A percentile compares a stretch with the other conserved stretches of the same genome.
Evolutionary conservation across 2,329 filamentous ascomycete genomes (phyloP).

Genomic region (Aspergillus luchuensis): DNA sequence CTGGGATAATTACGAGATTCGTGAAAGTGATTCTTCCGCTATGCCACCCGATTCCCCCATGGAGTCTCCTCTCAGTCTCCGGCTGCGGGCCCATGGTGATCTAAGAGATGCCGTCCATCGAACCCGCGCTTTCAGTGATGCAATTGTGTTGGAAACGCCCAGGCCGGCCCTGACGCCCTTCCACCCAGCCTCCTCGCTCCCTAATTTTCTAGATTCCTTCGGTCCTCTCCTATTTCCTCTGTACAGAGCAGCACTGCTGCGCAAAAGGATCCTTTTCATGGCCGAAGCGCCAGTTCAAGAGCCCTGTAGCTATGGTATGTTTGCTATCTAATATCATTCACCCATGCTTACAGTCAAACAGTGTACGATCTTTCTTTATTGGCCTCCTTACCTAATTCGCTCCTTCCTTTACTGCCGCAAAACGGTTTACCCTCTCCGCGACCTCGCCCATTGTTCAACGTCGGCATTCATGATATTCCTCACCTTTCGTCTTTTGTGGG

Average conservation of each 20-base stretch:
- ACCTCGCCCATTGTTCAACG: constrained; percentile 81
- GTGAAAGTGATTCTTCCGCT: constrained; percentile 40
- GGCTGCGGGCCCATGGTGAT: constrained; percentile 56
- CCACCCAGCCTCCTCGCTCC: constrained; percentile 85
- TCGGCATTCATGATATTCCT: constrained; percentile 91
- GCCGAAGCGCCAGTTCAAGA: constrained; percentile 82
- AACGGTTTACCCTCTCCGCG: constrained; percentile 63
- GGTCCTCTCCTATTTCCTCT: constrained; percentile 91
- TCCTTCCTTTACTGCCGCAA: constrained; percentile 68
- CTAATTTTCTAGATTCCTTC: constrained; percentile 75
- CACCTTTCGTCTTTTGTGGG: constrained; percentile 69
- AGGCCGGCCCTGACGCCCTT: constrained; percentile 68
- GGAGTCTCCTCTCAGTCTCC: constrained; percentile 54
- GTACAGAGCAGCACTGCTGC: constrained; percentile 79
- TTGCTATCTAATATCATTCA: constrained; percentile 13
- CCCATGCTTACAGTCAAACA: constrained; percentile 41
- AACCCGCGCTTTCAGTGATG: constrained; percentile 45
- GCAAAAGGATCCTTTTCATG: constrained; percentile 85
- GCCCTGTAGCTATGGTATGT: constrained; percentile 82
- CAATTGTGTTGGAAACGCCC: constrained; percentile 42
- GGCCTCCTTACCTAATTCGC: constrained; percentile 78
- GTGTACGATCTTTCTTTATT: constrained; percentile 95
- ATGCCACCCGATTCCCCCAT: constrained; percentile 51
- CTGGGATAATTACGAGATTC: constrained; percentile 62
- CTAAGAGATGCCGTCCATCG: constrained; percentile 33